Percentiles rank a stretch among this genome's conserved stretches.
phyloP scores from a whole-genome alignment of 306 rosid species.

The Alnus glutinosa region DNA sequence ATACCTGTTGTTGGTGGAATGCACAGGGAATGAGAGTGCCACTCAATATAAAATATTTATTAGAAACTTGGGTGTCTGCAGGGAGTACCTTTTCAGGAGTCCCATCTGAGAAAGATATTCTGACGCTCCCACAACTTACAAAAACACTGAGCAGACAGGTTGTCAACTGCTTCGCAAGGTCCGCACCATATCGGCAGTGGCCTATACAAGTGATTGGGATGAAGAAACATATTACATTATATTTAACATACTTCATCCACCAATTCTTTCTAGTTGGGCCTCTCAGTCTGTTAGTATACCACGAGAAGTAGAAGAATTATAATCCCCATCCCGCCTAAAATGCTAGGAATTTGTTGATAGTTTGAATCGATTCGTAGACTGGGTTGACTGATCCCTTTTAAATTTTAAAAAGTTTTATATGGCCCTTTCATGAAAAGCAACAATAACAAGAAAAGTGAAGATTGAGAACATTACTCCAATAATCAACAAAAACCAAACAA shows the following conservation, averaged over 20 bases:
- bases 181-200: constrained; percentile 77
- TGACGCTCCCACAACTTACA: constrained; percentile 81
- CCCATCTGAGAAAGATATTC: constrained; percentile 88
- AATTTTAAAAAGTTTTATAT: too few relatives aligned
- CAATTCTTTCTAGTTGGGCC: too few relatives aligned
- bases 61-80: neutral
- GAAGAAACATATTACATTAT: neutral
- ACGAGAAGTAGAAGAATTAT: too few relatives aligned
- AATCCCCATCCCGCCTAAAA: too few relatives aligned
- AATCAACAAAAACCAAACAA: neutral
- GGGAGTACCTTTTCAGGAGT: constrained; percentile 76
- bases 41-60: neutral
- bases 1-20: constrained; percentile 50
- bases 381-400: too few relatives aligned
- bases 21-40: constrained; percentile 3
- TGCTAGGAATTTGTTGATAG: too few relatives aligned
- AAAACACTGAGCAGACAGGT: constrained; percentile 64
- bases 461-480: neutral
- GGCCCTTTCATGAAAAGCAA: neutral
- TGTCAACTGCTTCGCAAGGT: constrained; percentile 78
- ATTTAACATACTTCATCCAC: neutral
- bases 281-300: too few relatives aligned
- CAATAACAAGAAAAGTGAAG: neutral
- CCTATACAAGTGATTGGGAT: constrained; percentile 44
- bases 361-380: too few relatives aligned